Base-by-base conservation (phyloP, 2,329 filamentous ascomycete genomes). In the Chrysoporthe deuterocubensis region DNA sequence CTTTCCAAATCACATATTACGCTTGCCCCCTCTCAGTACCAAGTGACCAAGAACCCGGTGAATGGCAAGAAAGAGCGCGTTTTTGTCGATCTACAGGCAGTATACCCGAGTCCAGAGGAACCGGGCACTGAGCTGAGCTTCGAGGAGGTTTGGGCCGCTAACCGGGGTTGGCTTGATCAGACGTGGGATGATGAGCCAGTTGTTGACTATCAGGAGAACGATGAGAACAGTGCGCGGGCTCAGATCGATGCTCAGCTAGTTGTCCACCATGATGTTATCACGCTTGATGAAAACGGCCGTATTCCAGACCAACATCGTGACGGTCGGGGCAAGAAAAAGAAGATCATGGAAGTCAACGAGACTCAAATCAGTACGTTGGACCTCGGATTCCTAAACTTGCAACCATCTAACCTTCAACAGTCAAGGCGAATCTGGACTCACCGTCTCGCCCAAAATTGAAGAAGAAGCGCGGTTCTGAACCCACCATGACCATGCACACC, bases 401-500 rank as follows among this genome's bases (percentile, higher is more conserved):
- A n/a, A 26, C 16, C 40, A 48, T 11, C 21, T 32, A 37, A 34
- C 14, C 40, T 32, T 62, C 74, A 84, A 70, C 72, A 96, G 93
- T 98, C 78, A 96, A 97, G 84, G 91, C 94, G 67, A 97, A 97
- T 73, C 83, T 98, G 65, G 93, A 96, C 74, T 97, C 95, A 1
- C 95, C 94, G 0, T 92, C 92, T 0, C 88, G 90, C n/a, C 89
- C 89, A 4, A 98, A 96, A 78, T 85, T 95, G 71, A 92, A 92
- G 78, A 96, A 92, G 77, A 90, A 89, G 65, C 73, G 78, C 72
- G 72, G 79, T 2, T 82, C 85, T 63, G 95, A 98, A 78, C 92
- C 94, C n/a, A 99, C 96, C 1, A 97, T 99, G 94, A 99, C 96
- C 0, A 88, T 99, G 72, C 94, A 98, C 76, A 99, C 96, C 14